Evolutionary conservation across 2,329 filamentous ascomycete species (phyloP), one percentile per base, ranked within the genome.

Genomic region (Neofusicoccum umdonicola): DNA sequence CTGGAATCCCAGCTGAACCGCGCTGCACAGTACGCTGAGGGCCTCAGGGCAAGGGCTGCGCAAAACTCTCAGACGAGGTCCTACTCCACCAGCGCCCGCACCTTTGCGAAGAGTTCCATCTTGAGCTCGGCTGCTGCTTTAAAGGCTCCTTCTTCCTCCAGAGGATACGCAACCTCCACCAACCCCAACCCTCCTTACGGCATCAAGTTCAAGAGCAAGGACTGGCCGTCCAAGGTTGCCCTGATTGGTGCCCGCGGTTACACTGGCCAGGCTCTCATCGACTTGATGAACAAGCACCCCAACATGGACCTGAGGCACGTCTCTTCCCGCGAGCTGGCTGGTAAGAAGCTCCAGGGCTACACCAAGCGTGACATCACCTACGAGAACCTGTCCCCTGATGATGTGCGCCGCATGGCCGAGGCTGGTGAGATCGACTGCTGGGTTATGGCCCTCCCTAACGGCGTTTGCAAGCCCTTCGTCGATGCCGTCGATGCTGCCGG

Each of bases 361-460:
- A 88, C 87, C 72, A 98, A 97, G 85, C 88, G 90, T 68, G 88
- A 96, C 67, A 91, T 99, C 70, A 92, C 88, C 68, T 99, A 99
- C 79, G 92, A 97, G 78, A 97, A 93, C 76, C 83, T 98, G 50
- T 88, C 86, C 64, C 87, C 92, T 6, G 94, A 98, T 69, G 94
- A 98, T 70, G 89, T 97, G 12, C 87, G 88, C 68, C 85, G 88
- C 65, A 92, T 98, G 86, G 91, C 95, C 67, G 88, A 90, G 75
- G 87, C 89, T 37, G 90, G 91, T 60, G 87, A 93, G 72, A 88
- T 98, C 57, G 94, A 98, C 81, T 95, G 91, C 80, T 98, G 93
- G 93, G 91, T 98, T 50, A 95, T 98, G 91, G 95, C 95, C 41
- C 87, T 98, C 35, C 95, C 94, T 50, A 99, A 98, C 74, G 91